Percentiles rank a stretch among this genome's conserved stretches.
Evolutionary conservation across 2,329 filamentous ascomycete species (phyloP).

Genomic region (Exophiala mesophila): DNA sequence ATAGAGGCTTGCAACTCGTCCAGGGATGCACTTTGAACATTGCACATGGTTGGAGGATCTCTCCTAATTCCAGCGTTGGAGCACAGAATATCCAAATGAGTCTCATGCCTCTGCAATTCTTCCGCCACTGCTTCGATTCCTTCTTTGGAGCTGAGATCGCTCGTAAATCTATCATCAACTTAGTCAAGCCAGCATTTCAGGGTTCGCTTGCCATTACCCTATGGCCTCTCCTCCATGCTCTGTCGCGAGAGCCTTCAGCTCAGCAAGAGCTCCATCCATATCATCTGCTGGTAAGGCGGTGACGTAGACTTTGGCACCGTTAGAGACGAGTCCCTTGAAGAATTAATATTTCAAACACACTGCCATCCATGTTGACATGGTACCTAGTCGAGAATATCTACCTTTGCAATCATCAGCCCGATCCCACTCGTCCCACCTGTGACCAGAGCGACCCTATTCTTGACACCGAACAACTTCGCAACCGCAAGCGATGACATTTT

Average conservation of each 20-base stretch:
- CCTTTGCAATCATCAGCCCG: conserved; percentile 45
- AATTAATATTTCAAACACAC: neutral
- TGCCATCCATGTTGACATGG: neutral
- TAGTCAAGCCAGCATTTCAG: neutral
- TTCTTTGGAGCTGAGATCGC: conserved; percentile 40
- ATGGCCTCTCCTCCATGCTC: conserved; percentile 35
- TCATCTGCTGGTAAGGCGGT: conserved; percentile 40
- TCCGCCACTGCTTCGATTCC: conserved; percentile 34
- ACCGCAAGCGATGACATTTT: conserved; percentile 18
- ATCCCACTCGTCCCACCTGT: conserved; percentile 44
- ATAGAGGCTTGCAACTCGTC: conserved; percentile 43
- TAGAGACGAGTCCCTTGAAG: conserved; percentile 39
- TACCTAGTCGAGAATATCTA: conserved; percentile 17
- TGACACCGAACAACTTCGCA: conserved; percentile 32
- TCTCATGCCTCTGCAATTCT: conserved; percentile 34
- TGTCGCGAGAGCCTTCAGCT: conserved; percentile 38
- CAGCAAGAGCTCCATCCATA: conserved; percentile 35
- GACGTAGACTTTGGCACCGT: conserved; percentile 46
- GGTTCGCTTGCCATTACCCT: conserved; percentile 30
- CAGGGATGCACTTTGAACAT: conserved; percentile 41
- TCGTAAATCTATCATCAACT: conserved; percentile 19
- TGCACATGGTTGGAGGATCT: conserved; percentile 41
- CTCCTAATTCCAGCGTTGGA: conserved; percentile 49
- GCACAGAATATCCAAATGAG: conserved; percentile 44
- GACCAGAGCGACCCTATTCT: conserved; percentile 41